Evolutionary conservation across 371 early-diverging fungal genomes (phyloP).

Genomic region (Basidiobolus heterosporus): DNA sequence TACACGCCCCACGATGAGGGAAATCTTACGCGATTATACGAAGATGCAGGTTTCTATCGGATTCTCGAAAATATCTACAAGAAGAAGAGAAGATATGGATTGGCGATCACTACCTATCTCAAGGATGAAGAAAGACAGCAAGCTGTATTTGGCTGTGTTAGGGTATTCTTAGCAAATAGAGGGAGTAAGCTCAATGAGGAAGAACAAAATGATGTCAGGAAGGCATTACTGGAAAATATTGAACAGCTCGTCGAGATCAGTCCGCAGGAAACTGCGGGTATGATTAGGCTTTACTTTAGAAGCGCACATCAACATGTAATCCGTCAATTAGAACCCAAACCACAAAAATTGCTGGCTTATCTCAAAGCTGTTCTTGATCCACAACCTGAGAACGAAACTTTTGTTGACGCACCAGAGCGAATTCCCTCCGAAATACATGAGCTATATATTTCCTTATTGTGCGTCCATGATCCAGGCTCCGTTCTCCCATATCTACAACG

Average conservation of each 20-base stretch:
- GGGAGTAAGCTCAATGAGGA: slow-evolving; percentile 23
- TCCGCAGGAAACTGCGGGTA: slow-evolving; percentile 35
- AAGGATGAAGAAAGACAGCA: slow-evolving; percentile 37
- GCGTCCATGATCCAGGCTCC: slow-evolving; percentile 43
- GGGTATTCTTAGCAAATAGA: slow-evolving; percentile 23
- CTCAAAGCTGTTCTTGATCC: slow-evolving; percentile 51
- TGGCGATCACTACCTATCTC: slow-evolving; percentile 44
- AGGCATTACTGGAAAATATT: slow-evolving; percentile 39
- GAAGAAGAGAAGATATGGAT: slow-evolving; percentile 39
- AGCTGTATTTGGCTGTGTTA: slow-evolving; percentile 38
- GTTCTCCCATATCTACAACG: slow-evolving; percentile 45
- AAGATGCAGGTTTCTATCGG: slow-evolving; percentile 51
- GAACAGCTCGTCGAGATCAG: slow-evolving; percentile 50
- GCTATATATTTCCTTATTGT: slow-evolving; percentile 47
- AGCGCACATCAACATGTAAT: slow-evolving; percentile 41
- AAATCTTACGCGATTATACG: slow-evolving; percentile 32
- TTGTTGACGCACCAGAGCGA: slow-evolving; percentile 1
- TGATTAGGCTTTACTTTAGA: slow-evolving; percentile 39
- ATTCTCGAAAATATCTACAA: slow-evolving; percentile 49
- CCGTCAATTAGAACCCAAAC: slow-evolving; percentile 25
- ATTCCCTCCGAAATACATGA: slow-evolving; percentile 33
- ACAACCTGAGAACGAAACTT: slow-evolving; percentile 2
- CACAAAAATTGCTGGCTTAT: slow-evolving; percentile 40
- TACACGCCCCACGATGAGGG: slow-evolving; percentile 39
- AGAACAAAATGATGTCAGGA: slow-evolving; percentile 35